A percentile compares a stretch with the other conserved stretches of the same genome.
These are phyloP conservation scores for Calocybe cyanea DNA, from an alignment of 768 basidiomycete species.

Conservation along the genomic window DNA sequence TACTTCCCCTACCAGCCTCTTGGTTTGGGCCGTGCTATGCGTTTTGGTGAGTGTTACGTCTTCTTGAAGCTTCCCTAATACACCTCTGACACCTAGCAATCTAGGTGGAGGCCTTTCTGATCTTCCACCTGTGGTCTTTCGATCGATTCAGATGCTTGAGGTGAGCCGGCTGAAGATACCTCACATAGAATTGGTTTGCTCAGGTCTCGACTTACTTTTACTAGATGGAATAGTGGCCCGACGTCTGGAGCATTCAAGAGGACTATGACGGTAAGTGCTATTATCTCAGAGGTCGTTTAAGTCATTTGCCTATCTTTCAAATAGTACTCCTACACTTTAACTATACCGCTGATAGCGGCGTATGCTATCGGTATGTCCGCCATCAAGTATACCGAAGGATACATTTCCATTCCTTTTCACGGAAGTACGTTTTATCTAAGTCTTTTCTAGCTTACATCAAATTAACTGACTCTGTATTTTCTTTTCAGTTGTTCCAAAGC, in stretches of 20 bases:
- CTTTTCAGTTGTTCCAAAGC: constrained; percentile 58
- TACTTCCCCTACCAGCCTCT: constrained; percentile 52
- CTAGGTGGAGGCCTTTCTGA: constrained; percentile 60
- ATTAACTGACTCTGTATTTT: neutral
- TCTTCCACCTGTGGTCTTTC: constrained; percentile 78
- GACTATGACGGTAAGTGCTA: constrained; percentile 69
- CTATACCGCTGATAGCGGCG: constrained; percentile 53
- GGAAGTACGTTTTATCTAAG: constrained; percentile 43
- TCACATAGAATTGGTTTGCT: neutral
- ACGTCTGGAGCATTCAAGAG: constrained; percentile 78
- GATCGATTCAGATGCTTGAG: constrained; percentile 73
- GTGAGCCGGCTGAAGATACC: constrained; percentile 30
- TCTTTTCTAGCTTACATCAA: too few species aligned
- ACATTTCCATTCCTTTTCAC: constrained; percentile 33
- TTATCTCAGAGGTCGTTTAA: neutral
- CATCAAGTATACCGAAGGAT: constrained; percentile 77
- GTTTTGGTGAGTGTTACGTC: constrained; percentile 32
- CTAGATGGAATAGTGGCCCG: constrained; percentile 66
- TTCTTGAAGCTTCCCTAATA: neutral
- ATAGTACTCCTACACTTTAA: constrained; percentile 70
- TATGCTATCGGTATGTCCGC: constrained; percentile 61
- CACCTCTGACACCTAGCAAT: too few species aligned
- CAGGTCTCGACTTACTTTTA: neutral
- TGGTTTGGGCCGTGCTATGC: constrained; percentile 61
- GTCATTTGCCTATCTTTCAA: neutral